Conservation (phyloP, 169 alveolate genomes). For the Eimeria brunetti region DNA sequence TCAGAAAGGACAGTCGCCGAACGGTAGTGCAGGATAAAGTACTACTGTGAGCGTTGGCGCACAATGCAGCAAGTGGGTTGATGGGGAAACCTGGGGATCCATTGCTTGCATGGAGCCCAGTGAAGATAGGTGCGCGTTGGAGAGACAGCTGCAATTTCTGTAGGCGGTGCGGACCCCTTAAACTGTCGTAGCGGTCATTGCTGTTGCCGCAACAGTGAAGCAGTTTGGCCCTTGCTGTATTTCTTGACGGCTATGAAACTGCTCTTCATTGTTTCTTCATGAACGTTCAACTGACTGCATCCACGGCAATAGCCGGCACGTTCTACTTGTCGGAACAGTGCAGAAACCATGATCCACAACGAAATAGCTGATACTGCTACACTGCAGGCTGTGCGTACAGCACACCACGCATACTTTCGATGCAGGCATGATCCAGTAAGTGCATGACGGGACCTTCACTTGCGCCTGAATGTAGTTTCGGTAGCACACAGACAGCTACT, state of each 20-base stretch:
- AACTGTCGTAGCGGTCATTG: too few species aligned
- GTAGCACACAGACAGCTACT: neutral
- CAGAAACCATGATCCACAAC: neutral
- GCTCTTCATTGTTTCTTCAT: too few species aligned
- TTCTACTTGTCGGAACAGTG: neutral
- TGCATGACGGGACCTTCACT: neutral
- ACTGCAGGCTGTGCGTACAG: neutral
- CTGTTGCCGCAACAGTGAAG: too few species aligned
- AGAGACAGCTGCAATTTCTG: neutral
- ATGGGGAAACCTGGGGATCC: neutral
- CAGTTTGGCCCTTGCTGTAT: too few species aligned
- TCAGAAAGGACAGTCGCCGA: too few species aligned
- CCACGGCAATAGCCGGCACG: neutral
- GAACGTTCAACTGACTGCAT: too few species aligned
- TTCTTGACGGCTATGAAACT: too few species aligned
- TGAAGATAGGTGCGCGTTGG: neutral
- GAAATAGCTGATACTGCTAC: neutral
- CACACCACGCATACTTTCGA: neutral
- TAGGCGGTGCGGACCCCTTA: too few species aligned
- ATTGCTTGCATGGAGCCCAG: neutral
- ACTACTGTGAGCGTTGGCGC: neutral
- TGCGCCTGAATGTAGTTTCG: neutral
- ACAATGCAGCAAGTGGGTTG: neutral
- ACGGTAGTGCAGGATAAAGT: too few species aligned
- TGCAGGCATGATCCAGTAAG: neutral